Evolutionary conservation across 306 rosid genomes (phyloP), one percentile per base, ranked within the genome.

Genomic region (Cucurbita maxima): DNA sequence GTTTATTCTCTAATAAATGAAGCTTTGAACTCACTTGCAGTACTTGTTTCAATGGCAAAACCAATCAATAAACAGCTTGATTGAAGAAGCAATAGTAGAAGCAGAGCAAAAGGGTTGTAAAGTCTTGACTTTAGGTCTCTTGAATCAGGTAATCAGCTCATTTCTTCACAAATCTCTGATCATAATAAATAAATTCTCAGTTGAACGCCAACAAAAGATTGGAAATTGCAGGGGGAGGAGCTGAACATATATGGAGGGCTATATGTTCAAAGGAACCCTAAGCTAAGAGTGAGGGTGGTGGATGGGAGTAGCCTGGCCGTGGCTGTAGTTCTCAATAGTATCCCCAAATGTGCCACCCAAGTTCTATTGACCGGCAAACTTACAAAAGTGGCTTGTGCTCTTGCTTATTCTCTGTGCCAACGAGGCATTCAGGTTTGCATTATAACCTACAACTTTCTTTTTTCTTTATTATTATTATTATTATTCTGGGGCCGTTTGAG

Each of bases 301-400:
- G 97, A 92, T 83, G 96, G 91, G 1, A 87, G 93, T 19, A 86
- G 90, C 64, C 81, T 89, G 13, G 90, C 81, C 6, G 91, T 78
- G 73, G 92, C 87, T 53, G 22, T 84, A 40, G 75, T 92, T 20
- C 79, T 89, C 14, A 82, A 89, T 61, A 81, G 10, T 63, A 83
- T 89, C 78, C 94, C 90, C 1, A 82, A 87, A 71, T 86, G 79
- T 53, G 84, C 94, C 14, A 78, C 87, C 19, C 88, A 89, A 76
- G 92, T 92, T 0, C 60, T 89, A 5, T 81, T 92, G 1, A 84
- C 81, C 48, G 96, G 96, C 10, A 85, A 87, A 20, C 81, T 91
- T 78, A 84, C 88, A 12, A 92, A 92, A 58, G 83, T 89, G 82
- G 88, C 90, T 79, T 81, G 38, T 79, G 90, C 89, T 38, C 45